These are phyloP conservation scores for Gracilaria gracilis DNA, from an alignment of 23 red algal species.

Conservation along the genomic window DNA sequence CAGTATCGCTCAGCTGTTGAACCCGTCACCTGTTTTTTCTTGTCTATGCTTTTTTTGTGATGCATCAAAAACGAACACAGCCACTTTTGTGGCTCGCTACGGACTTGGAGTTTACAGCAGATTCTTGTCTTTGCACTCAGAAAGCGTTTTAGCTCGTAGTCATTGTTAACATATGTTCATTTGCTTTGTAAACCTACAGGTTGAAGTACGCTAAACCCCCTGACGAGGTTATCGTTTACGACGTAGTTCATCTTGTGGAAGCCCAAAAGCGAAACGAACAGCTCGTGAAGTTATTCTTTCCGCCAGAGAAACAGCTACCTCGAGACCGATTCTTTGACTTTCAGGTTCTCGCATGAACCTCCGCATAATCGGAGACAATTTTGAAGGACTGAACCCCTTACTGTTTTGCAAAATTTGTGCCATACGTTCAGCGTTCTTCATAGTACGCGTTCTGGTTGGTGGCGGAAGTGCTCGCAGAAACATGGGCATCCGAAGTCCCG, in stretches of 20 bases:
- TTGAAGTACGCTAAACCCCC: background rate
- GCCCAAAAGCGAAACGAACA: slow-evolving; percentile 82
- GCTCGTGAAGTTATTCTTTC: slow-evolving; percentile 78
- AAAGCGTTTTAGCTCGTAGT: background rate
- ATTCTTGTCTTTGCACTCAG: background rate
- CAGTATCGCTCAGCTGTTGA: background rate
- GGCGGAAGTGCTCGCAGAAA: slow-evolving; percentile 51
- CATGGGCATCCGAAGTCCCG: slow-evolving; percentile 63
- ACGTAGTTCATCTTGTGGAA: slow-evolving; percentile 70
- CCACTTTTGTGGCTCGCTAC: background rate
- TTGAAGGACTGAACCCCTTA: slow-evolving; percentile 64
- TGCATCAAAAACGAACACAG: background rate
- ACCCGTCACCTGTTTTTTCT: background rate
- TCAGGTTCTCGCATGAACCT: slow-evolving; percentile 70
- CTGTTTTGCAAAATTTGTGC: slow-evolving; percentile 40
- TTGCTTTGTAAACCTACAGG: background rate
- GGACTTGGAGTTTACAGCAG: background rate
- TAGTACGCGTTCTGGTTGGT: slow-evolving; percentile 44
- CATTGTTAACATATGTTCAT: slow-evolving; percentile 14
- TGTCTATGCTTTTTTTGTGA: background rate
- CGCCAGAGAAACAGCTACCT: slow-evolving; percentile 75
- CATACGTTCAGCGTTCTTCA: slow-evolving; percentile 53
- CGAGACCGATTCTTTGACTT: slow-evolving; percentile 66
- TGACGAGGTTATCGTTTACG: slow-evolving; percentile 6
- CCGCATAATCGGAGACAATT: slow-evolving; percentile 58